Percentiles rank a stretch among this genome's conserved stretches.
phyloP scores from a whole-genome alignment of 345 rosid species.

The Populus tremula region DNA sequence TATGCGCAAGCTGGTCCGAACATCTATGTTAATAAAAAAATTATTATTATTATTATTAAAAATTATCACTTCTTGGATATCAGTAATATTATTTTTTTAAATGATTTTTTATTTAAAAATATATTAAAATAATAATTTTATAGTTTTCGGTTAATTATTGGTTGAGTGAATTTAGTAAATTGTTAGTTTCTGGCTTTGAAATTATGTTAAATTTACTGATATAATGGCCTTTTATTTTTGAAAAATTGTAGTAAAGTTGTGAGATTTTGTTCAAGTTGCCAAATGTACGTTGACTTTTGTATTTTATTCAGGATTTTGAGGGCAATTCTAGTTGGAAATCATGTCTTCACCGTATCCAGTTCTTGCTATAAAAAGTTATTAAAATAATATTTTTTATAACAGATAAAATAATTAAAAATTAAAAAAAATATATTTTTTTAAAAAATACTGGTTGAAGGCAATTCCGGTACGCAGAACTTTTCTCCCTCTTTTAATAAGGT shows the following conservation, averaged over 20 bases:
- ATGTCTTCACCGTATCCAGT: conserved; percentile 75
- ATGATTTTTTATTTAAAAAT: too few relatives aligned
- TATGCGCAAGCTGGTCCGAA: too few relatives aligned
- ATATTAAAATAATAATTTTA: too few relatives aligned
- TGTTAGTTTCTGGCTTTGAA: not conserved
- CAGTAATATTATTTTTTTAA: too few relatives aligned
- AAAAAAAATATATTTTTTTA: too few relatives aligned
- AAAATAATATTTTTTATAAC: too few relatives aligned
- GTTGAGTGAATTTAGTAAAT: not conserved
- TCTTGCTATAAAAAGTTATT: conserved; percentile 20
- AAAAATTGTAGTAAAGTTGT: not conserved
- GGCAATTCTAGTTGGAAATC: conserved; percentile 26
- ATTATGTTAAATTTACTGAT: not conserved
- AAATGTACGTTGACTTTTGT: conserved; percentile 1
- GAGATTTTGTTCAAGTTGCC: not conserved
- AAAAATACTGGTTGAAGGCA: too few relatives aligned
- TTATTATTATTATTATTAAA: too few relatives aligned
- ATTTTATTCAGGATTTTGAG: conserved; percentile 22
- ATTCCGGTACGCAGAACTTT: too few relatives aligned
- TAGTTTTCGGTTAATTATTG: not conserved
- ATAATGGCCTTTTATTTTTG: not conserved
- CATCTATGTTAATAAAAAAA: too few relatives aligned
- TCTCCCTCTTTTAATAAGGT: not conserved
- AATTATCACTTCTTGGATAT: too few relatives aligned
- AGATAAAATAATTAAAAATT: too few relatives aligned